Evolutionary conservation across 73 alveolate species (phyloP).

Genomic region (Stentor coeruleus): DNA sequence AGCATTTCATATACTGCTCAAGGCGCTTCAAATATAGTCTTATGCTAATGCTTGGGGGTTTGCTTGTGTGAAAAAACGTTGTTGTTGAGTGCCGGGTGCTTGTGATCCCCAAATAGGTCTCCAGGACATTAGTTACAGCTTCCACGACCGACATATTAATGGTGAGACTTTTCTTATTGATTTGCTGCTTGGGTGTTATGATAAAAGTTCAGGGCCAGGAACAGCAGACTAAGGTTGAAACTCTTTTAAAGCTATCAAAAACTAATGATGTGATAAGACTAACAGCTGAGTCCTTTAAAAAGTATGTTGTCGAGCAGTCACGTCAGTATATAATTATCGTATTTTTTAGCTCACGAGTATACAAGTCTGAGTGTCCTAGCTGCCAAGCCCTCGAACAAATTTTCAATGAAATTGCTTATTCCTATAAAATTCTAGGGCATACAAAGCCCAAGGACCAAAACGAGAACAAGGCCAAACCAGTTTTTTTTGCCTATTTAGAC

Average conservation of each 20-base stretch:
- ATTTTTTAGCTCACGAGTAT: background rate
- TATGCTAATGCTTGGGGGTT: constrained; percentile 56
- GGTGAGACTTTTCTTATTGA: too few relatives aligned
- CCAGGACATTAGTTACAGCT: background rate
- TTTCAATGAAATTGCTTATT: background rate
- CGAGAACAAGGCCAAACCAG: background rate
- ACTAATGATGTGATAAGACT: background rate
- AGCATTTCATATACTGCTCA: constrained; percentile 54
- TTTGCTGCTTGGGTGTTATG: background rate
- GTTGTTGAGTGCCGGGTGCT: background rate
- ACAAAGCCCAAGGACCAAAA: background rate
- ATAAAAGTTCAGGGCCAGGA: background rate
- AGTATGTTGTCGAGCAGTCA: background rate
- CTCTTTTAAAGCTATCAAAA: background rate
- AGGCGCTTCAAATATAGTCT: constrained; percentile 51
- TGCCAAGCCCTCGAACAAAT: background rate
- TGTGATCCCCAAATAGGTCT: background rate
- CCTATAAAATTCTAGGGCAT: background rate
- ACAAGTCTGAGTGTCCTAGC: background rate
- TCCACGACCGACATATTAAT: background rate
- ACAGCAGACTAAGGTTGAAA: background rate
- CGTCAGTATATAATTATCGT: background rate
- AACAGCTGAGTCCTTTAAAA: background rate
- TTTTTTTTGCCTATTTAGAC: background rate
- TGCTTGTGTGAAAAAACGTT: background rate